These are phyloP conservation scores for Fomitopsis betulina DNA, from an alignment of 1,284 basidiomycete species.

Conservation along the genomic window DNA sequence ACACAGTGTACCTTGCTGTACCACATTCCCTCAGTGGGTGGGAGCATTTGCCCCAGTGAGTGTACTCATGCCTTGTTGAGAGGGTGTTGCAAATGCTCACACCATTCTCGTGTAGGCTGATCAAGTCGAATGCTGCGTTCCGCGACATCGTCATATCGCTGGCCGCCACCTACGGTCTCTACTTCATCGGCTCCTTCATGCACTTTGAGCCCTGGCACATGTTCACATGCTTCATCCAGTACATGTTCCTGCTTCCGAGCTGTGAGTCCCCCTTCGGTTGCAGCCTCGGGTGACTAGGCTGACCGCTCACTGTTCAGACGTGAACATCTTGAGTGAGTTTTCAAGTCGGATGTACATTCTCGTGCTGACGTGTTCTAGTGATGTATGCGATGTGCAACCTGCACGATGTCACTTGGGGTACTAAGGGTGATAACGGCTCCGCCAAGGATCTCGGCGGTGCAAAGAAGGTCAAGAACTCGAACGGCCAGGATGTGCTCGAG, in stretches of 20 bases:
- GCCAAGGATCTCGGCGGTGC: conserved; percentile 85
- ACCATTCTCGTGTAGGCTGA: conserved; percentile 35
- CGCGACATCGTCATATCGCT: conserved; percentile 79
- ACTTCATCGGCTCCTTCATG: conserved; percentile 82
- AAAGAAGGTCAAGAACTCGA: conserved; percentile 79
- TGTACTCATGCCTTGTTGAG: neutral
- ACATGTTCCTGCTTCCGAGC: conserved; percentile 75
- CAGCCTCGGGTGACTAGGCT: conserved; percentile 9
- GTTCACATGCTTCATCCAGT: conserved; percentile 86
- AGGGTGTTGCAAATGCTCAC: conserved; percentile 7
- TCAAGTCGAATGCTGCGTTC: conserved; percentile 66
- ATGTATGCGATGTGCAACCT: conserved; percentile 90
- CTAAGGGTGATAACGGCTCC: conserved; percentile 85
- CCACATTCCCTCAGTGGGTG: conserved; percentile 71
- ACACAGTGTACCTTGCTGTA: conserved; percentile 81
- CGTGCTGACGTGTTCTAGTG: conserved; percentile 36
- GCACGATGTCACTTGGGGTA: conserved; percentile 90
- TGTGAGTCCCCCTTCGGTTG: conserved; percentile 41
- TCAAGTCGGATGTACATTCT: neutral
- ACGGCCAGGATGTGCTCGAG: conserved; percentile 83
- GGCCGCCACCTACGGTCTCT: conserved; percentile 85
- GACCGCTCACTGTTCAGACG: conserved; percentile 40
- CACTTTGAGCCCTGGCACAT: conserved; percentile 94
- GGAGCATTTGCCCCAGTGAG: conserved; percentile 63
- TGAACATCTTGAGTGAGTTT: conserved; percentile 76